These are phyloP conservation scores for Stygiomarasmius scandens DNA, from an alignment of 1,284 basidiomycete genomes.

Conservation along the genomic window DNA sequence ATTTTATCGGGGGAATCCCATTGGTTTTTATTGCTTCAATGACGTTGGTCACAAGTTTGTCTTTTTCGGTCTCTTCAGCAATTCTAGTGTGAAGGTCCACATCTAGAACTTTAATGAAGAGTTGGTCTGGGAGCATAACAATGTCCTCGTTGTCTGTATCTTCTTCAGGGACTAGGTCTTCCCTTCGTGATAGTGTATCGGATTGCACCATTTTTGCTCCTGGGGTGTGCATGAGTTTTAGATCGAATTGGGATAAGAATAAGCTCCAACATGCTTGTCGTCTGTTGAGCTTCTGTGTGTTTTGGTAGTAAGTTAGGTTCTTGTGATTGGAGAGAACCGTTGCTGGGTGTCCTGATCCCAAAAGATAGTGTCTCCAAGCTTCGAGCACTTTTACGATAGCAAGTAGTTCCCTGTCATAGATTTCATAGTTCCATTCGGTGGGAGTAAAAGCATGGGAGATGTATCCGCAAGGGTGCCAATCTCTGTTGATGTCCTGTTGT, in stretches of 20 bases:
- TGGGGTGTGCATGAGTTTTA: slow-evolving; percentile 21
- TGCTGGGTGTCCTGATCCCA: slow-evolving; percentile 15
- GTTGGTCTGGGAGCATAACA: no score
- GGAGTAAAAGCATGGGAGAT: no score
- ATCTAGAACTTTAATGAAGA: slow-evolving; percentile 15
- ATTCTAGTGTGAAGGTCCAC: slow-evolving; percentile 1
- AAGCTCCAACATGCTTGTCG: slow-evolving; percentile 40
- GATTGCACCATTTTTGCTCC: slow-evolving; percentile 9
- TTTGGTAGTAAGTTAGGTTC: slow-evolving; percentile 29
- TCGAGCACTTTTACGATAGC: no score
- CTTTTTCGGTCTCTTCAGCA: background rate
- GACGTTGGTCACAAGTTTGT: background rate
- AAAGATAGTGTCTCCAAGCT: slow-evolving; percentile 29
- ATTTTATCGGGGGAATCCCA: no score
- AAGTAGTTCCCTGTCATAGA: no score
- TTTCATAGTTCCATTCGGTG: no score
- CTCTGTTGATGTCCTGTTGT: slow-evolving; percentile 11
- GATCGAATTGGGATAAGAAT: slow-evolving; percentile 31
- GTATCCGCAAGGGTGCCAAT: slow-evolving; percentile 14
- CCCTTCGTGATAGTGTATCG: slow-evolving; percentile 21
- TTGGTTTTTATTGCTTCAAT: no score
- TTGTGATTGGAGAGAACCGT: slow-evolving; percentile 34
- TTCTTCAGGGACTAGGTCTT: slow-evolving; percentile 20
- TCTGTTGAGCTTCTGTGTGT: slow-evolving; percentile 30
- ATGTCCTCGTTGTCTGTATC: no score